phyloP scores from a whole-genome alignment of 2,329 filamentous ascomycete species.

The Alternaria hordeiaustralica region DNA sequence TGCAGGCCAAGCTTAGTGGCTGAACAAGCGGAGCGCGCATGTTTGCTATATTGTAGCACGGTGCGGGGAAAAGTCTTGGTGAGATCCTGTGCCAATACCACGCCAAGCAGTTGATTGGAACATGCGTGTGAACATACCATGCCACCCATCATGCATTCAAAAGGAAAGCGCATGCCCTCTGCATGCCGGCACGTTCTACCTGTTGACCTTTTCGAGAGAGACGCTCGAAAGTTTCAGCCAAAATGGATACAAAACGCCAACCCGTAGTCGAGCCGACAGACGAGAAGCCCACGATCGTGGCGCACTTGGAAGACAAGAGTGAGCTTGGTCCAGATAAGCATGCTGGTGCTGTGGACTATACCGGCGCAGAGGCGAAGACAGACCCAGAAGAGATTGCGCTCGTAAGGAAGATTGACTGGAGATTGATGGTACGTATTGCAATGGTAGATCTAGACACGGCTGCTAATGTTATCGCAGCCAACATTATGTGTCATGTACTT shows the following conservation, averaged over 20 bases:
- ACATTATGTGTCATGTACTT: slow-evolving; percentile 54
- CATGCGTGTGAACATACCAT: background rate
- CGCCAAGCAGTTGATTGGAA: slow-evolving; percentile 7
- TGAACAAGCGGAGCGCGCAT: background rate
- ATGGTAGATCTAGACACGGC: background rate
- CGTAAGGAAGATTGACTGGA: slow-evolving; percentile 42
- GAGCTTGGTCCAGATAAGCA: slow-evolving; percentile 25
- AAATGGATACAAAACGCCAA: slow-evolving; percentile 14
- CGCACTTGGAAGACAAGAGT: slow-evolving; percentile 27
- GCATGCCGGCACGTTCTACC: background rate
- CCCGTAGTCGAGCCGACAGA: slow-evolving; percentile 13
- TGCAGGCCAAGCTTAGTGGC: slow-evolving; percentile 16
- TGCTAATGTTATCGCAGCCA: slow-evolving; percentile 33
- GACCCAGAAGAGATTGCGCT: slow-evolving; percentile 42
- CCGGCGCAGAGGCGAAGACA: slow-evolving; percentile 41
- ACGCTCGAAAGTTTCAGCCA: background rate
- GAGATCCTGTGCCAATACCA: slow-evolving; percentile 20
- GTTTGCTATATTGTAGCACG: slow-evolving; percentile 8
- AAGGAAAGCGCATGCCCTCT: background rate
- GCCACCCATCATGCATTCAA: slow-evolving; percentile 9
- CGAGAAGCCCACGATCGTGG: slow-evolving; percentile 19
- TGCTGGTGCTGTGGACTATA: slow-evolving; percentile 29
- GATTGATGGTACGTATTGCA: slow-evolving; percentile 32
- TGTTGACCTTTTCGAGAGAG: background rate
- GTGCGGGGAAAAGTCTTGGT: slow-evolving; percentile 37